These are phyloP conservation scores for Laetiporus sulphureus DNA, from an alignment of 1,284 basidiomycete genomes.

Conservation along the genomic window DNA sequence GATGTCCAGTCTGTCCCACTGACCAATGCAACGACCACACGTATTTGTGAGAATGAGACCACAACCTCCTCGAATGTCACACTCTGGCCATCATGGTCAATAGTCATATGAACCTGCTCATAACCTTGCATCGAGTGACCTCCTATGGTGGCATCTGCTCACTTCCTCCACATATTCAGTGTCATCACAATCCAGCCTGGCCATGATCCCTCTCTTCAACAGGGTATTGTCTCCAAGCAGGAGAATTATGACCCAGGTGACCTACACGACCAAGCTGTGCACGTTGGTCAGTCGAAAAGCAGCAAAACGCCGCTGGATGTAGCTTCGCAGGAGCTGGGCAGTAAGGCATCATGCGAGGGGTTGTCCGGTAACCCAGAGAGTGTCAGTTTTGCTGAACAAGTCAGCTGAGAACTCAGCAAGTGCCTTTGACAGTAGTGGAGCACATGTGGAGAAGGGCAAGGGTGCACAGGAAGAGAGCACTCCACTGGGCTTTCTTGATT, in stretches of 20 bases:
- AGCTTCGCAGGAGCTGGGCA: conserved; percentile 12
- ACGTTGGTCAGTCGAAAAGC: conserved; percentile 11
- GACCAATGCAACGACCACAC: too few species aligned
- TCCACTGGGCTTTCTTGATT: conserved; percentile 23
- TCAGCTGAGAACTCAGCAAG: conserved; percentile 26
- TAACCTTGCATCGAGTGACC: too few species aligned
- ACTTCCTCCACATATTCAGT: too few species aligned
- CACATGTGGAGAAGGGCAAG: conserved; percentile 12
- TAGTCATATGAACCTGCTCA: too few species aligned
- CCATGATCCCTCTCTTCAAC: too few species aligned
- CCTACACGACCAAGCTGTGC: conserved; percentile 15
- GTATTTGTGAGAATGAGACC: too few species aligned
- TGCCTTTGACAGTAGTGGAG: conserved; percentile 7
- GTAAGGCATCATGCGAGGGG: conserved; percentile 16
- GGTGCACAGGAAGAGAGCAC: conserved; percentile 22
- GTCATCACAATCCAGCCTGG: too few species aligned
- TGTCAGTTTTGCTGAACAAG: conserved; percentile 29
- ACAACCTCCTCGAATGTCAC: too few species aligned
- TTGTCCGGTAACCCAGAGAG: conserved; percentile 24
- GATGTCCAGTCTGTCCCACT: too few species aligned
- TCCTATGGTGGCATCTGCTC: too few species aligned
- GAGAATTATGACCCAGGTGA: conserved; percentile 15
- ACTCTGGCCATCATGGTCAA: too few species aligned
- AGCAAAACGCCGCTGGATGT: conserved; percentile 19
- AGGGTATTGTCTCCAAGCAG: too few species aligned